Base-by-base conservation (phyloP, 768 basidiomycete species). In the Myochromella boudieri region DNA sequence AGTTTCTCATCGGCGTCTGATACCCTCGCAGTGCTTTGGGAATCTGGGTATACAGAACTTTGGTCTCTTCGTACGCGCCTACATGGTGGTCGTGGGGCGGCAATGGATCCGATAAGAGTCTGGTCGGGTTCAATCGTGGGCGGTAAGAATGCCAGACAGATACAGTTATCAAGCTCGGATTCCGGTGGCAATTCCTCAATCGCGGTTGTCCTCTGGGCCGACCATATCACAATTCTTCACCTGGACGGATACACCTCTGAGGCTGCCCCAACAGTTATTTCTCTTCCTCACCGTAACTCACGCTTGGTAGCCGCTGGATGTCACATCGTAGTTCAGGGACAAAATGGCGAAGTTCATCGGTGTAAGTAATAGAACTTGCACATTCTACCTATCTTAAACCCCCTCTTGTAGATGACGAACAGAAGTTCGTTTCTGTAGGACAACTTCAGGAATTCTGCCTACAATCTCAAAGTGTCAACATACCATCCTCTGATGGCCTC, bases 31-130 rank as follows among this genome's bases (percentile, higher is more conserved):
- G 57, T 83, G 2, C 70, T 95, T 1, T 89, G 85, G 81, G 81
- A 85, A 48, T 67, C 70, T n/a, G 90, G 89, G 0, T 66, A 68
- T 22, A 60, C 89, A 7, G 80, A 87, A 42, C 55, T 94, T 2
- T 95, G 86, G 81, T 69, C 80, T 28, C 69, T 93, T 33, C 69
- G 76, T 31, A 91, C 82, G 1, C 78, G 81, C 6, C 65, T 87
- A 24, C 71, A 73, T 8, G 76, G 78, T 9, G 81, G 81, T 4
- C 72, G 68, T 0, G 77, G 69, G 20, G 81, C 83, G 42, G 71
- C 77, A 4, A 81, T 88, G 77, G 67, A 80, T 41, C 87, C 86
- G 1, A 54, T 50, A 2, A 63, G 58, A 41, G 47, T 62, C 10
- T 77, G 69, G 67, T 71, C 60, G 42, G 69, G 67, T 34, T 49